Conservation (phyloP, 1,284 basidiomycete species). For the Leccinum subrobustum region DNA sequence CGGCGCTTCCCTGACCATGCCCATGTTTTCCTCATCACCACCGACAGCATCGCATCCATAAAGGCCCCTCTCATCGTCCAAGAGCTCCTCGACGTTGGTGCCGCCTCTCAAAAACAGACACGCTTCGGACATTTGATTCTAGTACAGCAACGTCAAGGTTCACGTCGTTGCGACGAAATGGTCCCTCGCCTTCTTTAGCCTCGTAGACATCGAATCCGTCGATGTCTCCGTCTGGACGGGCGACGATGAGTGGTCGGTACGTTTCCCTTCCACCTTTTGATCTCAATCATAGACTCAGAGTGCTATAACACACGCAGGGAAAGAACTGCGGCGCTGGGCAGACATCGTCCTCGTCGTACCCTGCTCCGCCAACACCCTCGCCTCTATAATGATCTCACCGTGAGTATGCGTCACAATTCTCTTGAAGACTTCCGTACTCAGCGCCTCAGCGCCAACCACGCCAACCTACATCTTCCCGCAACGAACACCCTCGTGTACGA, state of each 20-base stretch:
- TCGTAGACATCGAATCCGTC: slow-evolving; percentile 19
- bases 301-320: too few species aligned
- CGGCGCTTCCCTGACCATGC: slow-evolving; percentile 41
- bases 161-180: slow-evolving; percentile 83
- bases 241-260: background rate
- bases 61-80: slow-evolving; percentile 55
- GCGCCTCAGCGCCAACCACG: slow-evolving; percentile 82
- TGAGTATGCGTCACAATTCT: too few species aligned
- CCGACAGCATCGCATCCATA: slow-evolving; percentile 87
- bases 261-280: background rate
- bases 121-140: background rate
- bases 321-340: too few species aligned
- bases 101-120: background rate
- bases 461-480: slow-evolving; percentile 89
- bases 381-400: too few species aligned
- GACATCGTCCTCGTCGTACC: too few species aligned
- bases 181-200: slow-evolving; percentile 77
- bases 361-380: too few species aligned
- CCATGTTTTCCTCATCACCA: slow-evolving; percentile 83
- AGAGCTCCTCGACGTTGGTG: slow-evolving; percentile 68
- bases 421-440: slow-evolving; percentile 81
- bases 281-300: too few species aligned
- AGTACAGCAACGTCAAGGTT: slow-evolving; percentile 76
- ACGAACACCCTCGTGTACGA: slow-evolving; percentile 99
- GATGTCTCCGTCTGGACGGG: background rate